Base-by-base conservation (phyloP, 306 rosid species). In the Begonia peltatifolia region DNA sequence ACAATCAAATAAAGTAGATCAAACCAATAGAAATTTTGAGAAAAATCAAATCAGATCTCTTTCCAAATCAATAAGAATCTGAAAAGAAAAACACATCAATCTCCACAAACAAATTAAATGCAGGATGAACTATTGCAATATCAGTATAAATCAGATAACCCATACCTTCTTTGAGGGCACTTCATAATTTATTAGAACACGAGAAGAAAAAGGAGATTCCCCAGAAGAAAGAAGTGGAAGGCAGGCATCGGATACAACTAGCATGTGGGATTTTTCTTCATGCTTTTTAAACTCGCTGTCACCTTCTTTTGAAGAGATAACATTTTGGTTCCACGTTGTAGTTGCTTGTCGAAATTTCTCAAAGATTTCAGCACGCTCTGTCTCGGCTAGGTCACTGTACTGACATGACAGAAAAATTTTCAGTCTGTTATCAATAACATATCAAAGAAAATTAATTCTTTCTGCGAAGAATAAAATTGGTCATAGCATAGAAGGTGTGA, bases 321-420 rank as follows among this genome's bases (percentile, higher is more conserved):
- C 67, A 44, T 66, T 64, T 54, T 74, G 78, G 71, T 51, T 73
- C 94, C 95, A 90, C 42, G 59, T 68, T 9, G 62, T 15, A 1
- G 81, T 46, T 44, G 84, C 77, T 70, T 76, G 79, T 53, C 65
- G 65, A 65, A 83, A 86, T 36, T 61, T 76, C 63, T 90, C 99
- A 15, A 86, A 49, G 25, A 73, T 50, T 22, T 12, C 54, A 63
- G 75, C 71, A 38, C 95, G 92, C 64, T 86, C 92, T 53, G 78
- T 71, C 69, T 79, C 99, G 22, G 75, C 86, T n/a, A 86, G 88
- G 79, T 90, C 99, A 70, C 84, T 79, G 76, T 90, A 79, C 94
- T 90, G 84, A 7, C 38, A 30, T 30, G 38, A 30, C 9, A 30
- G 38, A 30, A 30, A 30, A 30, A 30, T 5, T 30, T 0, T 30